Evolutionary conservation across 257 asterid species (phyloP).

Genomic region (Rhazya stricta): DNA sequence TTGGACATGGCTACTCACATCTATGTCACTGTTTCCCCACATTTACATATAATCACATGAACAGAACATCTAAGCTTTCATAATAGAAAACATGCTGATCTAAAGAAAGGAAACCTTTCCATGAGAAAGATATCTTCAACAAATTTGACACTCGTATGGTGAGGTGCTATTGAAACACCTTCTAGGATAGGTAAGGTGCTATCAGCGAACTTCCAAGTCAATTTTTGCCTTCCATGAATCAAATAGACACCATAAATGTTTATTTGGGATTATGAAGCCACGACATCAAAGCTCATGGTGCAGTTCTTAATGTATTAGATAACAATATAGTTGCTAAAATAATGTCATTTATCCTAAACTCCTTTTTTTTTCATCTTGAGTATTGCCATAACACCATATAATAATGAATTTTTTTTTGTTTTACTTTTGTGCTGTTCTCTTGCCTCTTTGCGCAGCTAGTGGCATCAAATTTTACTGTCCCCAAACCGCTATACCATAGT

Average conservation of each 20-base stretch:
- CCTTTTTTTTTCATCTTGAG: no score
- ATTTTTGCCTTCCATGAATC: conserved; percentile 53
- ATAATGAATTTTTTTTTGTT: no score
- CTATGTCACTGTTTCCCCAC: not conserved
- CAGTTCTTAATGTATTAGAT: not conserved
- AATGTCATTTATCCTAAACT: not conserved
- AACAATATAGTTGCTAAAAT: not conserved
- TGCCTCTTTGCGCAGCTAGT: no score
- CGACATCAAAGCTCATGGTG: not conserved
- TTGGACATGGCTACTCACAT: not conserved
- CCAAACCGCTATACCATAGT: not conserved
- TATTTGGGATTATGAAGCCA: conserved; percentile 41
- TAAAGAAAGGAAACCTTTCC: not conserved
- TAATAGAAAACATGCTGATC: not conserved
- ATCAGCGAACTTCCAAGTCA: conserved; percentile 38
- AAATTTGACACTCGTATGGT: conserved; percentile 15
- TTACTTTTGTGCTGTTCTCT: no score
- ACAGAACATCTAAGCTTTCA: not conserved
- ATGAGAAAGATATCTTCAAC: not conserved
- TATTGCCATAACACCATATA: no score
- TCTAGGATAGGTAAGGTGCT: conserved; percentile 28
- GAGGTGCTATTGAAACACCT: conserved; percentile 45
- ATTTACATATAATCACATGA: not conserved
- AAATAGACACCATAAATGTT: conserved; percentile 33
- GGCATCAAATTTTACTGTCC: not conserved